A percentile compares a stretch with the other conserved stretches of the same genome.
These are phyloP conservation scores for Ascoidea tarda DNA, from an alignment of 805 yeast species.

Conservation along the genomic window DNA sequence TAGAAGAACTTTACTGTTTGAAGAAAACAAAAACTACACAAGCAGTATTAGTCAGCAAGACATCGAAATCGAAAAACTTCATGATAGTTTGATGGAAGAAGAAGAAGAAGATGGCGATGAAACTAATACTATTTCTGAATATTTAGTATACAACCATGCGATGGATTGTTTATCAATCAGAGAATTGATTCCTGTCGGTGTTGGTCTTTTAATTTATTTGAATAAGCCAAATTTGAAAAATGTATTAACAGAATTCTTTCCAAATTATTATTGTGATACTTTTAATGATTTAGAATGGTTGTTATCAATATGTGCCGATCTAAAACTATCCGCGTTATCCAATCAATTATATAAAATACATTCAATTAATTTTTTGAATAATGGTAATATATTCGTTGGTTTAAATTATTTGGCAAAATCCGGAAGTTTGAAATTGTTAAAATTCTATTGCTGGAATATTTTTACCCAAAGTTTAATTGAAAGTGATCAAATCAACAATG, in stretches of 20 bases:
- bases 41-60: not conserved
- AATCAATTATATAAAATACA: conserved; percentile 34
- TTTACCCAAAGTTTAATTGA: conserved; percentile 45
- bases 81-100: not conserved
- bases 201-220: conserved; percentile 43
- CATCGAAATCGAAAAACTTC: not conserved
- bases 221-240: conserved; percentile 27
- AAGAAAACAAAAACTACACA: too few relatives aligned
- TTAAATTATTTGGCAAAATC: conserved; percentile 50
- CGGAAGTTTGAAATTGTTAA: conserved; percentile 36
- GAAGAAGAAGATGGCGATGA: not conserved
- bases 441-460: conserved; percentile 41
- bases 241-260: conserved; percentile 42
- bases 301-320: conserved; percentile 54
- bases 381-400: conserved; percentile 48
- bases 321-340: conserved; percentile 45
- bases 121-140: conserved; percentile 27
- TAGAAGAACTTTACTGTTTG: not conserved
- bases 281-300: conserved; percentile 77
- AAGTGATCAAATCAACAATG: conserved; percentile 42
- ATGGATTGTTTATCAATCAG: conserved; percentile 37
- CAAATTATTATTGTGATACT: conserved; percentile 43
- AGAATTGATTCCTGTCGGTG: conserved; percentile 48
- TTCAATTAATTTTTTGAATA: conserved; percentile 33
- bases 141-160: conserved; percentile 40